Percentiles rank a stretch among this genome's conserved stretches.
These are phyloP conservation scores for Aquilaria agallochum DNA, from an alignment of 441 rosid genomes.

Conservation along the genomic window DNA sequence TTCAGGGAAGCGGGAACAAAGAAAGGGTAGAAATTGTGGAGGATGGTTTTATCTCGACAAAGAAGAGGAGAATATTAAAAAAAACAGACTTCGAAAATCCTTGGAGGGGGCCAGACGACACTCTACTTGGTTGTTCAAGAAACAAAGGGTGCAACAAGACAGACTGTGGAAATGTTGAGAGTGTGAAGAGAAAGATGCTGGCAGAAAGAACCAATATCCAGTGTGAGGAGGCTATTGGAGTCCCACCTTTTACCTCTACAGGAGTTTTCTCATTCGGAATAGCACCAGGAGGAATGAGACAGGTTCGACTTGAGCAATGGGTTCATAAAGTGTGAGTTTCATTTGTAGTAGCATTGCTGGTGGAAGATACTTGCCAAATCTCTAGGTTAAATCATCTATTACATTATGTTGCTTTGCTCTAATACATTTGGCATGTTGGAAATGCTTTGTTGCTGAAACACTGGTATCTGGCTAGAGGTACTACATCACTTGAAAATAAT, in stretches of 20 bases:
- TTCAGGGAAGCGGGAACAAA: slow-evolving; percentile 16
- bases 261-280: no score
- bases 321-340: slow-evolving; percentile 34
- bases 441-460: no score
- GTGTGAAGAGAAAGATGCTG: slow-evolving; percentile 37
- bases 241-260: no score
- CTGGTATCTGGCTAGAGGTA: no score
- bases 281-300: no score
- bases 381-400: no score
- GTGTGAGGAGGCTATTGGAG: slow-evolving; percentile 22
- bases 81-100: no score
- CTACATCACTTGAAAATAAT: no score
- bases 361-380: no score
- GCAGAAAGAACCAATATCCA: slow-evolving; percentile 51
- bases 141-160: slow-evolving; percentile 15
- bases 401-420: no score
- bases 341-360: no score
- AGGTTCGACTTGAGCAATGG: slow-evolving; percentile 86
- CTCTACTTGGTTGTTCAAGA: slow-evolving; percentile 22
- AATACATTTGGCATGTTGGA: no score
- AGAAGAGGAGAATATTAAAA: slow-evolving; percentile 15
- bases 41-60: slow-evolving; percentile 49
- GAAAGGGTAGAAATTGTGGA: slow-evolving; percentile 22
- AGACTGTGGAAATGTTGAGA: slow-evolving; percentile 14
- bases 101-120: slow-evolving; percentile 10